Percentiles rank a stretch among this genome's conserved stretches.
These are phyloP conservation scores for Pestalotiopsis sp. DNA, from an alignment of 2,329 filamentous ascomycete genomes.

Conservation along the genomic window DNA sequence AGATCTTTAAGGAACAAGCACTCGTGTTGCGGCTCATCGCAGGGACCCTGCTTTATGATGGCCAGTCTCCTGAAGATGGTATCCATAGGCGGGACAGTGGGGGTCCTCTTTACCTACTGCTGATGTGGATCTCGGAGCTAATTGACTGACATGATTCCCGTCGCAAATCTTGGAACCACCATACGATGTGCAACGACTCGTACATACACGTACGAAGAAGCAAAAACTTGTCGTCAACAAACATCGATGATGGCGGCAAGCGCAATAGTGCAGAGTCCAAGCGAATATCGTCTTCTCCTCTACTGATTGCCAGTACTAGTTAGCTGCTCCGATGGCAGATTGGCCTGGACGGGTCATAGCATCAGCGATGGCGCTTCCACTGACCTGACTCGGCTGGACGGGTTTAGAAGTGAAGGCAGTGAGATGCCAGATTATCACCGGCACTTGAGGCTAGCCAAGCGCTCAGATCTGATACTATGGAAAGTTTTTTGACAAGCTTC, in stretches of 20 bases:
- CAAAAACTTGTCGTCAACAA: neutral
- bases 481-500: neutral
- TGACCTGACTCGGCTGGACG: neutral
- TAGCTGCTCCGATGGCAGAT: neutral
- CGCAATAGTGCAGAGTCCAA: neutral
- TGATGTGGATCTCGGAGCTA: no score
- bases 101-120: no score
- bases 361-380: neutral
- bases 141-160: no score
- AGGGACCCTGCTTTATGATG: neutral
- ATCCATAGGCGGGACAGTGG: no score
- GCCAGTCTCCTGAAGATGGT: no score
- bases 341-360: neutral
- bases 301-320: neutral
- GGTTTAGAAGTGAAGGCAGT: neutral
- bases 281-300: neutral
- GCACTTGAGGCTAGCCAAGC: neutral
- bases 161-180: no score
- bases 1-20: neutral
- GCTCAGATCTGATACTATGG: neutral
- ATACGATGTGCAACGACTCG: neutral
- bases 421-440: neutral
- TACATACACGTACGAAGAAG: neutral
- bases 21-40: neutral
- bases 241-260: neutral